Base-by-base conservation (phyloP, 2,329 filamentous ascomycete species). In the Akanthomyces dipterigenus region DNA sequence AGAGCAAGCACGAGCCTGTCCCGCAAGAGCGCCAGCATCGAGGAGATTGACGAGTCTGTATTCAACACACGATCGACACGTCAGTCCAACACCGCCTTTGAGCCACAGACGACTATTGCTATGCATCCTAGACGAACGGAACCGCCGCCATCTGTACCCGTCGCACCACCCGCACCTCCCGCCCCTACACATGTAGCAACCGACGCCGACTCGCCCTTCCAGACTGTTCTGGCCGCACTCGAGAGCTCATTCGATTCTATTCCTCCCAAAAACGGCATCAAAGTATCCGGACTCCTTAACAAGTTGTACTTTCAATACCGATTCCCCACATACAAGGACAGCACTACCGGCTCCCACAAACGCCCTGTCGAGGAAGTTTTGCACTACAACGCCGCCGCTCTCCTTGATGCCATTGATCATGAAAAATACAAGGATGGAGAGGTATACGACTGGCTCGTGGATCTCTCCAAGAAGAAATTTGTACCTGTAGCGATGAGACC, bases 341-440 rank as follows among this genome's bases (percentile, higher is more conserved):
- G 65, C n/a, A 51, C 63, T 12, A 16, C 45, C 5, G 73, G 69
- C 22, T 68, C 70, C n/a, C 77, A 79, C 66, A 78, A 70, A 51
- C 73, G 82, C 11, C 73, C 73, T 3, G 69, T 73, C 3, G 61
- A 70, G 42, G 77, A 82, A 42, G 67, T 82, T 3, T 66, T 80
- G 2, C 71, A 76, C 14, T 82, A 79, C 63, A 78, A 80, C 58
- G 73, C 79, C 1, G 65, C 65, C 5, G 73, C 74, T 6, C 70
- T 84, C 6, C 64, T 78, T 1, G 59, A 68, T 2, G 64, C 63
- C 3, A 67, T 81, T 1, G 71, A 73, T 42, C 65, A 67, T 5
- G 65, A 65, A 5, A 72, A 70, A 22, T 80, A 75, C 66, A 64
- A 67, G 3, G 60, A 62, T 0, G 71, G 70, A 9, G 69, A 69